Evolutionary conservation across 2,329 filamentous ascomycete species (phyloP).

Genomic region (Teratosphaeria epicoccoides): DNA sequence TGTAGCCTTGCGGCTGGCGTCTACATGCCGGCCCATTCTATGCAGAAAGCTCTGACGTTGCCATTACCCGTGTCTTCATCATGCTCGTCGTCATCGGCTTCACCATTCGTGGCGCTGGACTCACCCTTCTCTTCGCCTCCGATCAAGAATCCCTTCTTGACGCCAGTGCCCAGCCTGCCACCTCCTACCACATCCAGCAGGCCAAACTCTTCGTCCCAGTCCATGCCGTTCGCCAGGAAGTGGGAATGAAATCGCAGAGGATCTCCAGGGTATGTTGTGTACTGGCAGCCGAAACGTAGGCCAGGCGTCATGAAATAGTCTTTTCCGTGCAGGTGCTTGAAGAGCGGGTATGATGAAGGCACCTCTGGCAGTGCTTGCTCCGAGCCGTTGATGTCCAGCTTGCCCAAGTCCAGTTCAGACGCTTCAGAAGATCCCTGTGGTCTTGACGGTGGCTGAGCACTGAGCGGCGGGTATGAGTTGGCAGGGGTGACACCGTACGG

Average conservation of each 20-base stretch:
- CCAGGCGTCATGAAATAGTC: conserved; percentile 87
- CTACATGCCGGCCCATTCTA: conserved; percentile 92
- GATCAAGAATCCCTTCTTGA: conserved; percentile 90
- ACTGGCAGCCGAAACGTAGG: conserved; percentile 86
- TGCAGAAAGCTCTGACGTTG: conserved; percentile 61
- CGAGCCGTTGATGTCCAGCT: neutral
- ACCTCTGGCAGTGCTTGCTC: conserved; percentile 19
- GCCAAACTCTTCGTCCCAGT: conserved; percentile 80
- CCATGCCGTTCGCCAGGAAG: conserved; percentile 72
- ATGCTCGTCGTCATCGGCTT: conserved; percentile 19
- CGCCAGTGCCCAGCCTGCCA: conserved; percentile 79
- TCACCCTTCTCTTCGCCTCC: conserved; percentile 50
- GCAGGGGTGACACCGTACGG: conserved; percentile 37
- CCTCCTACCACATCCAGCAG: conserved; percentile 77
- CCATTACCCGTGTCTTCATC: conserved; percentile 20
- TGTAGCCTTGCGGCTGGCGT: neutral
- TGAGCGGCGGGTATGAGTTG: conserved; percentile 38
- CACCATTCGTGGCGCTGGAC: conserved; percentile 7
- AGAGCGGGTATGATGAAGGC: conserved; percentile 59
- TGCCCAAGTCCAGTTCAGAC: neutral
- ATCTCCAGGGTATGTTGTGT: conserved; percentile 91
- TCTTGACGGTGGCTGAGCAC: conserved; percentile 3
- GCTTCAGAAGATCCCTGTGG: neutral
- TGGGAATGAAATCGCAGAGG: conserved; percentile 92
- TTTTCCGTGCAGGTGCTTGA: conserved; percentile 63